Conservation (phyloP, 2,329 filamentous ascomycete species). For the Verticillium longisporum region DNA sequence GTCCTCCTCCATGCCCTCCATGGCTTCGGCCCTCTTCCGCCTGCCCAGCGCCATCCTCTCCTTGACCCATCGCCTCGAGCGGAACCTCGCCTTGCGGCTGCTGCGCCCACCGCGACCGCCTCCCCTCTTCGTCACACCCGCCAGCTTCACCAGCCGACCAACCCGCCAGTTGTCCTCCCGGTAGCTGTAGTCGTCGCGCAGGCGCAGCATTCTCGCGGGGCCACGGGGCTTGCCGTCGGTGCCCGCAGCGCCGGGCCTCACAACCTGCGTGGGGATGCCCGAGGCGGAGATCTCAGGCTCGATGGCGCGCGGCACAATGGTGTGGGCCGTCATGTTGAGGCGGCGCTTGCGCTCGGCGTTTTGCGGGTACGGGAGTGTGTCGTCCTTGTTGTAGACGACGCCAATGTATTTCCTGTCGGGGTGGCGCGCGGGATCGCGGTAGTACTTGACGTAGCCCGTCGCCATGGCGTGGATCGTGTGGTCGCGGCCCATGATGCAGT, state of each 20-base stretch:
- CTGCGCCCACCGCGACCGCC: conserved; percentile 2
- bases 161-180: conserved; percentile 55
- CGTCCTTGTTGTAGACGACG: conserved; percentile 79
- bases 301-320: conserved; percentile 30
- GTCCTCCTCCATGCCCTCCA: conserved; percentile 17
- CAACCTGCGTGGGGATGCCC: conserved; percentile 41
- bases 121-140: conserved; percentile 41
- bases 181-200: conserved; percentile 50
- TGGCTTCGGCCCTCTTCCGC: conserved; percentile 29
- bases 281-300: conserved; percentile 38
- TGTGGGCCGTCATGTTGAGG: conserved; percentile 62
- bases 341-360: conserved; percentile 69
- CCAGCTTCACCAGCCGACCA: conserved; percentile 45
- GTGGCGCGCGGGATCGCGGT: conserved; percentile 76
- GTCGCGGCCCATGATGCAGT: conserved; percentile 89
- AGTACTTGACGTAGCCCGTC: conserved; percentile 92
- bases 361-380: conserved; percentile 68
- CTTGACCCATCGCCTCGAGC: conserved; percentile 33
- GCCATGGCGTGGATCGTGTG: conserved; percentile 89
- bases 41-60: conserved; percentile 32
- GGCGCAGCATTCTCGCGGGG: conserved; percentile 37
- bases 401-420: conserved; percentile 92
- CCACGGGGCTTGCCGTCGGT: conserved; percentile 26
- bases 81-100: conserved; percentile 42
- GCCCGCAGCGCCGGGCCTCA: conserved; percentile 23